Evolutionary conservation across 495 filamentous ascomycete species (phyloP), one percentile per base, ranked within the genome.

Genomic region (Bacidia gigantensis): DNA sequence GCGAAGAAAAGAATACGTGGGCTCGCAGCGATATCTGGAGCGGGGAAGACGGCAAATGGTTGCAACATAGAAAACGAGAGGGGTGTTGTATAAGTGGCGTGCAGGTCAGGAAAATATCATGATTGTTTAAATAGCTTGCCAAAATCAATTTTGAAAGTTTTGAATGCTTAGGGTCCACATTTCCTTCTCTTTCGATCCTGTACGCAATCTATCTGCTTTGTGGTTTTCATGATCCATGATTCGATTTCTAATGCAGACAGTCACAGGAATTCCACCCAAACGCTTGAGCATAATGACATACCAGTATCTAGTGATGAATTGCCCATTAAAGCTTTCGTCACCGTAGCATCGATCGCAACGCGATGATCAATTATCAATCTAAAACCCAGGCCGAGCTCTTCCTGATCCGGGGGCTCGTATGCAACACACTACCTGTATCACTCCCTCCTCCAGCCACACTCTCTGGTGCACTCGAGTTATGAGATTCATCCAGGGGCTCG

Each of bases 341-440:
- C n/a, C n/a, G n/a, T n/a, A n/a, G n/a, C n/a, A n/a, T n/a, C n/a
- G n/a, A n/a, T n/a, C n/a, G n/a, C n/a, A n/a, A n/a, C n/a, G n/a
- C n/a, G n/a, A n/a, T 35, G 29, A 9, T 5, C 20, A 9, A 22
- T 5, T 22, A 3, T 57, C 50, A 58, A 42, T 58, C 56, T 2
- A 58, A 21, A 1, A 38, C 47, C 3, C 14, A 38, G 0, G 20
- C 47, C n/a, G 45, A n/a, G 17, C n/a, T n/a, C n/a, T n/a, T n/a
- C n/a, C 79, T 71, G 60, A 78, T 72, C 62, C 83, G 69, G 29
- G 82, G 82, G 54, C 80, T 84, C 2, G 78, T 76, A n/a, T 72
- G 66, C 55, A 65, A 70, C 46, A 77, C 74, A 61, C 83, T 81
- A 55, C 82, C 82, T 44, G 76, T 79, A 59, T 86, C 73, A 48